These are phyloP conservation scores for Aurifilum marmelostoma DNA, from an alignment of 2,329 filamentous ascomycete species.

Conservation along the genomic window DNA sequence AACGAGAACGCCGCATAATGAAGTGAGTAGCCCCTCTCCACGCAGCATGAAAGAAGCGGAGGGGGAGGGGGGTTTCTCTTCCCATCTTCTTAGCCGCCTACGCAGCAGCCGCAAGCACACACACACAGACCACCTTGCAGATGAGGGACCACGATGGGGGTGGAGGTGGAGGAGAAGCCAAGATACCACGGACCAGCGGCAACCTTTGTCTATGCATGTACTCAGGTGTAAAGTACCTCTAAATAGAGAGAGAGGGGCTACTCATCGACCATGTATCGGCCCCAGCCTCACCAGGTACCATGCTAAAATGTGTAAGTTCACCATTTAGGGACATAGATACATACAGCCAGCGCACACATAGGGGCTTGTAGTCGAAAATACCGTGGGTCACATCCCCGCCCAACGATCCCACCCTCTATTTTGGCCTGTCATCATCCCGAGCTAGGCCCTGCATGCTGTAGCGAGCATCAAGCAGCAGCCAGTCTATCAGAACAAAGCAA, in stretches of 20 bases:
- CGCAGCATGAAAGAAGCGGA: not conserved
- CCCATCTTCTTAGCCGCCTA: not conserved
- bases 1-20: not conserved
- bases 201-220: not conserved
- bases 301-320: not conserved
- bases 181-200: constrained; percentile 1
- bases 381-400: not conserved
- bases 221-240: not conserved
- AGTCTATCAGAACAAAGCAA: not conserved
- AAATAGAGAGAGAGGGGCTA: not conserved
- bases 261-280: not conserved
- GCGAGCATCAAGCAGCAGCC: not conserved
- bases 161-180: not conserved
- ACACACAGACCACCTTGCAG: not conserved
- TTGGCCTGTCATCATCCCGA: not conserved
- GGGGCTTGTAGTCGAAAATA: not conserved
- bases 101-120: not conserved
- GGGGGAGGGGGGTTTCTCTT: not conserved
- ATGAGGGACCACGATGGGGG: not conserved
- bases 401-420: too few species aligned
- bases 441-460: not conserved
- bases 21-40: not conserved
- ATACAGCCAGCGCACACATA: not conserved
- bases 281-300: constrained; percentile 4
- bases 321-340: too few species aligned